These are phyloP conservation scores for Chloranthus sessilifolius DNA, from an alignment of 164 flowering plant genomes.

Conservation along the genomic window DNA sequence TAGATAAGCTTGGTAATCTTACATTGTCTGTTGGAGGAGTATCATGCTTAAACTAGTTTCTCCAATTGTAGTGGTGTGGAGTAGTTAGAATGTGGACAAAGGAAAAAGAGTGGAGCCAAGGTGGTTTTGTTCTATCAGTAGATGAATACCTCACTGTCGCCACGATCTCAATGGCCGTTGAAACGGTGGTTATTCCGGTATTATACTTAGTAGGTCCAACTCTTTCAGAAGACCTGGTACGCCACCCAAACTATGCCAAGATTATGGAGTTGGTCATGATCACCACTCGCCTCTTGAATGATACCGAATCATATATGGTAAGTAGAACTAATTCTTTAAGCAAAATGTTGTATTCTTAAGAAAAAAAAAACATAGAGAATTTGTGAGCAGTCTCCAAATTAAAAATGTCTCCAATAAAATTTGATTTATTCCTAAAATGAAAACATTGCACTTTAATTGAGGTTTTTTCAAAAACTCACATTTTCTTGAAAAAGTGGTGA, in stretches of 20 bases:
- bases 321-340: background rate
- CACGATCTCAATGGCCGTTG: background rate
- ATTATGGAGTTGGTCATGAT: conserved; percentile 32
- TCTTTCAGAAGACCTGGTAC: conserved; percentile 1
- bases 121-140: background rate
- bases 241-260: conserved; percentile 9
- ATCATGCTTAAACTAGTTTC: too few relatives aligned
- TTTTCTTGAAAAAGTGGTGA: too few relatives aligned
- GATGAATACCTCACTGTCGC: conserved; percentile 1
- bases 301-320: conserved; percentile 5
- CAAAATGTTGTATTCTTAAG: too few relatives aligned
- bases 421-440: too few relatives aligned
- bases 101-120: conserved; percentile 6
- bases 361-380: too few relatives aligned
- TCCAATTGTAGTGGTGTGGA: conserved; percentile 7
- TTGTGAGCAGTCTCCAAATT: too few relatives aligned
- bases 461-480: too few relatives aligned
- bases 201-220: conserved; percentile 4
- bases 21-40: too few relatives aligned
- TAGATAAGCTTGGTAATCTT: too few relatives aligned
- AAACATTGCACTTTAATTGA: too few relatives aligned
- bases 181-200: background rate
- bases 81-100: conserved; percentile 2
- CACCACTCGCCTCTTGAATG: conserved; percentile 32
- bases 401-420: too few relatives aligned